Evolutionary conservation across 2,329 filamentous ascomycete species (phyloP).

Genomic region (Fusarium sp.): DNA sequence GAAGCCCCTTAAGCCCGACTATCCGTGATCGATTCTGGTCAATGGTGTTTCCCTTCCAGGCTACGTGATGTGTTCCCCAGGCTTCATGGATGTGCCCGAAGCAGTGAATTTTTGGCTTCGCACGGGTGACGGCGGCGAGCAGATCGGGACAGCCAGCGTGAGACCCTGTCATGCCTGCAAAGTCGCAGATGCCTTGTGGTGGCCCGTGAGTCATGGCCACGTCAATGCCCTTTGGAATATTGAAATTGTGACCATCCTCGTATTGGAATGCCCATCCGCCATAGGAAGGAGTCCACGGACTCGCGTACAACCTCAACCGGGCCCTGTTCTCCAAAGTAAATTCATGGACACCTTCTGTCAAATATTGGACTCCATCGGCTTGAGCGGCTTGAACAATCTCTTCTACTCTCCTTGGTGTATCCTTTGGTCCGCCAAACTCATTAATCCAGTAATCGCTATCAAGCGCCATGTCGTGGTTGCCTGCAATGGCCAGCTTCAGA

Average conservation of each 20-base stretch:
- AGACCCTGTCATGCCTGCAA: constrained; percentile 35
- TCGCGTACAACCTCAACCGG: constrained; percentile 61
- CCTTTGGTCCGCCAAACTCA: constrained; percentile 6
- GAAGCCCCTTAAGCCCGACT: constrained; percentile 50
- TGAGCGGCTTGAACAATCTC: constrained; percentile 53
- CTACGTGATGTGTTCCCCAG: constrained; percentile 66
- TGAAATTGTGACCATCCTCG: constrained; percentile 53
- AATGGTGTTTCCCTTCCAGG: constrained; percentile 59
- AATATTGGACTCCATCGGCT: constrained; percentile 56
- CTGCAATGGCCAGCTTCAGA: constrained; percentile 65
- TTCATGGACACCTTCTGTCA: constrained; percentile 60
- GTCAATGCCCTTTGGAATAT: constrained; percentile 53
- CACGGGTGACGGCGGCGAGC: constrained; percentile 57
- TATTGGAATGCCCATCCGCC: constrained; percentile 65
- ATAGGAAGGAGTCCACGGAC: constrained; percentile 61
- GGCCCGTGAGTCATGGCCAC: constrained; percentile 67
- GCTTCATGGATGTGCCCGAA: constrained; percentile 70
- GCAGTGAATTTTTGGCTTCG: constrained; percentile 62
- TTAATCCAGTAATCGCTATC: constrained; percentile 45
- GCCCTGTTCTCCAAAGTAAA: constrained; percentile 64
- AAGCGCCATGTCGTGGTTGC: constrained; percentile 64
- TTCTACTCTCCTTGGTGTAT: constrained; percentile 50
- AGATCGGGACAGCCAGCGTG: constrained; percentile 58
- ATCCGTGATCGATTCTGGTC: constrained; percentile 54
- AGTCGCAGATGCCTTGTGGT: constrained; percentile 62